Conservation (phyloP, 305 asterid species). For the Withania somnifera region DNA sequence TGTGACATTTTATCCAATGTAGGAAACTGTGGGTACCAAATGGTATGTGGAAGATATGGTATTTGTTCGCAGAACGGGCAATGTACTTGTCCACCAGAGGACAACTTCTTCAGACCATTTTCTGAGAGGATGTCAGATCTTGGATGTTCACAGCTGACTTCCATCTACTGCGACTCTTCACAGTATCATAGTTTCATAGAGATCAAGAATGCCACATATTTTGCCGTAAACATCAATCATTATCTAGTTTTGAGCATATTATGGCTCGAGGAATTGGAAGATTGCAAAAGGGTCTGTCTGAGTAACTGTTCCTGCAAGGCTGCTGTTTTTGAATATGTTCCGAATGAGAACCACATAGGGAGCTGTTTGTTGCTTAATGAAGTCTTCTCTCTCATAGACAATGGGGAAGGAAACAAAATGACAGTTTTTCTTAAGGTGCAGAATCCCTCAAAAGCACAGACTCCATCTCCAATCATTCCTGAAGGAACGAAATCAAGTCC, state of each 20-base stretch:
- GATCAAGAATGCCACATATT: constrained; percentile 1
- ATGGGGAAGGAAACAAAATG: neutral
- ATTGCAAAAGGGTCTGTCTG: constrained; percentile 11
- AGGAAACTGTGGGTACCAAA: neutral
- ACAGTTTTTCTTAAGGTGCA: constrained; percentile 9
- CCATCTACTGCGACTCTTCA: constrained; percentile 4
- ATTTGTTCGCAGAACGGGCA: constrained; percentile 1
- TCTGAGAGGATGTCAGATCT: neutral
- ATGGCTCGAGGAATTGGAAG: neutral
- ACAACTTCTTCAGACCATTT: neutral
- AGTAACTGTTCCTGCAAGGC: constrained; percentile 19
- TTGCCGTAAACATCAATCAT: neutral
- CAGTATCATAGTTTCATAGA: constrained; percentile 2
- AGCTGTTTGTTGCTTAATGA: constrained; percentile 8
- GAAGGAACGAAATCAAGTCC: neutral
- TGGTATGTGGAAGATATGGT: constrained; percentile 10
- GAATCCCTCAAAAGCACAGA: neutral
- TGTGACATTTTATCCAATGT: neutral
- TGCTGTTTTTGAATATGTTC: neutral
- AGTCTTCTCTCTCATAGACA: constrained; percentile 4
- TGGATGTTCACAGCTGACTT: neutral
- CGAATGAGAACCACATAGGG: neutral
- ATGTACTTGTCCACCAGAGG: constrained; percentile 4
- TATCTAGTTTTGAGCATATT: neutral
- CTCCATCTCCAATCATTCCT: neutral